phyloP scores from a whole-genome alignment of 2,329 filamentous ascomycete genomes.

The Paecilomyces formosus region DNA sequence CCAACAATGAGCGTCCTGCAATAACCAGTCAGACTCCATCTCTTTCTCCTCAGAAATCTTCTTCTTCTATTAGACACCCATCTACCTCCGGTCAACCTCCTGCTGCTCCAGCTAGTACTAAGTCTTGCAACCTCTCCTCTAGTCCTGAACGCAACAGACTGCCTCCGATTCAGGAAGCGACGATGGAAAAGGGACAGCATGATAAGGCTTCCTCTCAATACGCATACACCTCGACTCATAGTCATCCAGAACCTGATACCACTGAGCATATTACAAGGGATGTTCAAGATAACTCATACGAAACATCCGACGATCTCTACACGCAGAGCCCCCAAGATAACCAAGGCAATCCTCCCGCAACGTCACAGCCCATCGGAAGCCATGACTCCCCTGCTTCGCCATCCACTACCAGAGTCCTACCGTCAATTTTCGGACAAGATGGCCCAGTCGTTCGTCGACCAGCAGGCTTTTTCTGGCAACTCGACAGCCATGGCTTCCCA shows the following conservation, averaged over 20 bases:
- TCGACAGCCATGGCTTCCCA: constrained; percentile 45
- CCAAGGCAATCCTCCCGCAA: not conserved
- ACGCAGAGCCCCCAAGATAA: not conserved
- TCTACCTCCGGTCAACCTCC: not conserved
- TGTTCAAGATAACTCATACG: not conserved
- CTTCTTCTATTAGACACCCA: not conserved
- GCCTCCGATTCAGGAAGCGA: constrained; percentile 6
- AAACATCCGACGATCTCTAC: not conserved
- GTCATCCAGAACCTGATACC: not conserved
- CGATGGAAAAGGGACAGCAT: not conserved
- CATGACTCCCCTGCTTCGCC: not conserved
- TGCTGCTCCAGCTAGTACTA: not conserved
- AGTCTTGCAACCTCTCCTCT: not conserved
- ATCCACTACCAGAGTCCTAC: constrained; percentile 1
- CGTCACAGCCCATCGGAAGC: constrained; percentile 1
- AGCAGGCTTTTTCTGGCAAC: constrained; percentile 27
- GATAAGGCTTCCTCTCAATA: not conserved
- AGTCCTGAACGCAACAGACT: constrained; percentile 5
- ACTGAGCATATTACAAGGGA: not conserved
- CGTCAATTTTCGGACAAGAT: constrained; percentile 7
- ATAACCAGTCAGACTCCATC: not conserved
- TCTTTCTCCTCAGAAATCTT: not conserved
- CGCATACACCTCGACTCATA: not conserved
- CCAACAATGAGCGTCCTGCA: not conserved
- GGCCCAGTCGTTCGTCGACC: constrained; percentile 7